phyloP scores from a whole-genome alignment of 2,329 filamentous ascomycete species.

The Cercospora beticola region DNA sequence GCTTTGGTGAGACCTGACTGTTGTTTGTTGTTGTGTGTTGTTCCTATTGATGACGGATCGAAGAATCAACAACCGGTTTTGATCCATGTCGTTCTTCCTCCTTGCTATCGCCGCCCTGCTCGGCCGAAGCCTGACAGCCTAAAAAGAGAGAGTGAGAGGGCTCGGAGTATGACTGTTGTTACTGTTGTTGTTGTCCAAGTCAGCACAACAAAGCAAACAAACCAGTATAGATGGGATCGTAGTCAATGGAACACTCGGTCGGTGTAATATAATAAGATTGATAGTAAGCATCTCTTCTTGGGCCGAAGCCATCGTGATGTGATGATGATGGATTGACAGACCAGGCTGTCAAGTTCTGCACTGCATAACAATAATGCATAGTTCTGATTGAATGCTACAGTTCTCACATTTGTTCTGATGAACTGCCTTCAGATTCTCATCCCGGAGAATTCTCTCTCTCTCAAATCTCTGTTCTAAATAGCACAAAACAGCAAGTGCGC shows the following conservation, averaged over 20 bases:
- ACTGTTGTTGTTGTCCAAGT: not conserved
- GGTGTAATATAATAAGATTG: not conserved
- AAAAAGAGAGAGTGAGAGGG: too few relatives aligned
- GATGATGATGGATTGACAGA: too few relatives aligned
- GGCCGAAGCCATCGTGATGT: too few relatives aligned
- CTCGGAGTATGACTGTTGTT: too few relatives aligned
- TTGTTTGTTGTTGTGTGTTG: too few relatives aligned
- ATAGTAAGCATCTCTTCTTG: not conserved
- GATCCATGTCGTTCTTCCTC: not conserved
- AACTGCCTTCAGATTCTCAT: not conserved
- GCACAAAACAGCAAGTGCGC: not conserved
- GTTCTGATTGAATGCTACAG: too few relatives aligned
- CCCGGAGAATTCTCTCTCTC: not conserved
- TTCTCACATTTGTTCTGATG: too few relatives aligned
- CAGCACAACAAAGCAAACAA: not conserved
- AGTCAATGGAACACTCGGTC: not conserved
- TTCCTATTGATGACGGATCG: too few relatives aligned
- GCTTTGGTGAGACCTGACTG: too few relatives aligned
- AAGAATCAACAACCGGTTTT: not conserved
- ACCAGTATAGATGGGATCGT: too few relatives aligned
- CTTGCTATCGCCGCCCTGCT: not conserved
- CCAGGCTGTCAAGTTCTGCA: not conserved
- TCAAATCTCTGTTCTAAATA: not conserved
- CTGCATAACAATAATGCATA: not conserved
- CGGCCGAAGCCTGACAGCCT: not conserved